Evolutionary conservation across 495 filamentous ascomycete genomes (phyloP).

Genomic region (Daldinia vernicosa): DNA sequence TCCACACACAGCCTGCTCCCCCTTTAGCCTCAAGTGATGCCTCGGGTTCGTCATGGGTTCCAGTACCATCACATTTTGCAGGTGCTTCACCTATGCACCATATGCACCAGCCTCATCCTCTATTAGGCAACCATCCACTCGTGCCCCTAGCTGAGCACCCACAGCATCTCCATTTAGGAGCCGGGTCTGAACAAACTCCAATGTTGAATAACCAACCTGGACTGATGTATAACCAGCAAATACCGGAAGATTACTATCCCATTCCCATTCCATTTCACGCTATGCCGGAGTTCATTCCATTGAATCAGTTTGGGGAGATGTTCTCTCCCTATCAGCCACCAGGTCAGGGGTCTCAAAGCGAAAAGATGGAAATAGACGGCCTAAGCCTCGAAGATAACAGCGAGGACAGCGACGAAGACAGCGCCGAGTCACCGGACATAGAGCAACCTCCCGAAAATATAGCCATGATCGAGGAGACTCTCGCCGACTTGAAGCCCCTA

Average conservation of each 20-base stretch:
- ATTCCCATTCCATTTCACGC: too few species aligned
- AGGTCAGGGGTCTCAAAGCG: not conserved
- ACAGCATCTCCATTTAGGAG: not conserved
- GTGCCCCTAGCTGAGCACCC: not conserved
- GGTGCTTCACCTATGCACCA: not conserved
- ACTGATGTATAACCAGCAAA: not conserved
- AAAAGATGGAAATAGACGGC: constrained; percentile 5
- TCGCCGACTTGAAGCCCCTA: constrained; percentile 18
- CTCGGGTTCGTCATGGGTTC: not conserved
- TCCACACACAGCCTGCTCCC: not conserved
- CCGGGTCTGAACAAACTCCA: not conserved
- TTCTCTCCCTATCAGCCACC: not conserved
- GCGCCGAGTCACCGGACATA: constrained; percentile 6
- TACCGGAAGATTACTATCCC: too few species aligned
- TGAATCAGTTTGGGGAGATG: not conserved
- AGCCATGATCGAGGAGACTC: not conserved
- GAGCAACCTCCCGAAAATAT: constrained; percentile 9
- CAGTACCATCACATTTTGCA: not conserved
- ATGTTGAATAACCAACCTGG: not conserved
- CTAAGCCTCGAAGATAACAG: not conserved
- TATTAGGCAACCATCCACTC: too few species aligned
- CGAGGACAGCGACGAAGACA: constrained; percentile 6
- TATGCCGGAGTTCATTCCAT: not conserved
- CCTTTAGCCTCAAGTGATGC: not conserved
- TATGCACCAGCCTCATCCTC: not conserved